These are phyloP conservation scores for Syzygium malaccense DNA, from an alignment of 441 rosid species.

Conservation along the genomic window DNA sequence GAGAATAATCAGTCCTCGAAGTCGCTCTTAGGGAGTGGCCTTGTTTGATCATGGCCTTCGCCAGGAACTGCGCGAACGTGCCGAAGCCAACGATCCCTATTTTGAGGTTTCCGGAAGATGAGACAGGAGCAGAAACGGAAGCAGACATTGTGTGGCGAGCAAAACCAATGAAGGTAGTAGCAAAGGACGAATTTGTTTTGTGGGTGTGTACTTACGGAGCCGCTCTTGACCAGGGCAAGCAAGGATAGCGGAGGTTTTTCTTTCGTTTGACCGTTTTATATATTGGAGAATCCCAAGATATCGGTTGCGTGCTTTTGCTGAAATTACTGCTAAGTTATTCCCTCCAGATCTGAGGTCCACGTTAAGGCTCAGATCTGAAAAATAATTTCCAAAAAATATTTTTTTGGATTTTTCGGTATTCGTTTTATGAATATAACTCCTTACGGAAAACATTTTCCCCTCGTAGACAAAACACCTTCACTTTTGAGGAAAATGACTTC, in stretches of 20 bases:
- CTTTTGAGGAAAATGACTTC: too few relatives aligned
- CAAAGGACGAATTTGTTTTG: background rate
- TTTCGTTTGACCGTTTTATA: background rate
- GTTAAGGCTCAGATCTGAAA: background rate
- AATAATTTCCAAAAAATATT: too few relatives aligned
- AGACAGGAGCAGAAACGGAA: constrained; percentile 2
- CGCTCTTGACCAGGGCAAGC: background rate
- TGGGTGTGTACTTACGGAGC: background rate
- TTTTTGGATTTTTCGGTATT: too few relatives aligned
- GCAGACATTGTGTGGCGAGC: constrained; percentile 14
- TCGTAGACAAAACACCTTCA: fast-evolving
- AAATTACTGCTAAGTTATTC: background rate
- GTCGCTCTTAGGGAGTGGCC: constrained; percentile 39
- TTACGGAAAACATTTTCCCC: fast-evolving
- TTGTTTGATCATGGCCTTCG: constrained; percentile 41
- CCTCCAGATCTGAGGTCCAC: background rate
- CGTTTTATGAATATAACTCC: too few relatives aligned
- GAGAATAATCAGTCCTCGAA: constrained; percentile 48
- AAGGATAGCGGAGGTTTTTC: background rate
- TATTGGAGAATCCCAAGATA: background rate
- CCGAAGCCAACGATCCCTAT: constrained; percentile 56
- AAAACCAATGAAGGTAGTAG: background rate
- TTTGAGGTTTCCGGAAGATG: constrained; percentile 16
- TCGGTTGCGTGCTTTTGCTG: background rate
- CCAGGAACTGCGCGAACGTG: constrained; percentile 45